Conservation (phyloP, 2,329 filamentous ascomycete genomes). For the Coniella vitis region DNA sequence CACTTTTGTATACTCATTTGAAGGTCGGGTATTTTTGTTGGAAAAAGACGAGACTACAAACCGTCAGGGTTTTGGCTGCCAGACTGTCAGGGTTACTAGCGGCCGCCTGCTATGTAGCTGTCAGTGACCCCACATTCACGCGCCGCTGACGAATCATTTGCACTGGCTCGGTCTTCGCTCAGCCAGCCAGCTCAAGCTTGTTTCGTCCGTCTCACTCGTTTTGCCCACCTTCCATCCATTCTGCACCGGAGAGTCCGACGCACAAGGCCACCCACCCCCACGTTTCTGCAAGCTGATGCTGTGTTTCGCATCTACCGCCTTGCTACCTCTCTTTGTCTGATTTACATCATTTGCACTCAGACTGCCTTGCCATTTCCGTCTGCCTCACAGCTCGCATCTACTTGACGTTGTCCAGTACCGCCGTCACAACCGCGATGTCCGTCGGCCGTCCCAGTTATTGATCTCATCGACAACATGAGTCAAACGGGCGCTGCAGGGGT, state of each 20-base stretch:
- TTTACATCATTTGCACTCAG: neutral
- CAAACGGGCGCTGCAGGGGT: conserved; percentile 13
- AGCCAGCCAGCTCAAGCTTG: neutral
- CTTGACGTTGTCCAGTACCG: neutral
- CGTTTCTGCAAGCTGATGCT: neutral
- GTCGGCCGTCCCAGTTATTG: neutral
- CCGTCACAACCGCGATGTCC: neutral
- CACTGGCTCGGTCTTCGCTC: neutral
- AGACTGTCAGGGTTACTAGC: too few relatives aligned
- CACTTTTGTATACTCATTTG: too few relatives aligned
- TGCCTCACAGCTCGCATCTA: neutral
- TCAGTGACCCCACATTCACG: too few relatives aligned
- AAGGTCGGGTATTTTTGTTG: too few relatives aligned
- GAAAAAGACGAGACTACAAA: too few relatives aligned
- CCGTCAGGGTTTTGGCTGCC: too few relatives aligned
- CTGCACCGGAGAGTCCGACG: neutral
- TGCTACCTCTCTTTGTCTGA: neutral
- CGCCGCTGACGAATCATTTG: too few relatives aligned
- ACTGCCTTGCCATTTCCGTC: neutral
- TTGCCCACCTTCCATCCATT: neutral
- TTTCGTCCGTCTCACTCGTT: neutral
- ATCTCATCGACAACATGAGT: conserved; percentile 12
- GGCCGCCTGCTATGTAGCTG: too few relatives aligned
- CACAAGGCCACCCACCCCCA: neutral
- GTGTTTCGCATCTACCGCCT: neutral